phyloP scores from a whole-genome alignment of 1,284 basidiomycete species.

The Butyriboletus appendiculatus region DNA sequence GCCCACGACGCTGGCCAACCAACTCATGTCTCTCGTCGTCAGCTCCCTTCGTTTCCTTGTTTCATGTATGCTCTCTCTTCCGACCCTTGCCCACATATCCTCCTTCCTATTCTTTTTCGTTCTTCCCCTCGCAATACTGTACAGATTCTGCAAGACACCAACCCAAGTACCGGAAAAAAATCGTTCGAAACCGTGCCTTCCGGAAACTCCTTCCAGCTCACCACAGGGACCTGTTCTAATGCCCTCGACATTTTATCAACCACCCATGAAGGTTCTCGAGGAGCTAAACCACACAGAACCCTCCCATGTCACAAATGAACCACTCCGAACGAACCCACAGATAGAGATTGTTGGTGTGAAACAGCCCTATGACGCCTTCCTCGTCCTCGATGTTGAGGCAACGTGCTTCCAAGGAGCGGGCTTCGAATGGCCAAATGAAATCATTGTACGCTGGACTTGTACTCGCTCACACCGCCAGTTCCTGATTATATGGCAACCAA shows the following conservation, averaged over 20 bases:
- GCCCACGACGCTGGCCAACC: constrained; percentile 6
- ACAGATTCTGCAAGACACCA: background rate
- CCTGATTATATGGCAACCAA: constrained; percentile 23
- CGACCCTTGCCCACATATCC: constrained; percentile 10
- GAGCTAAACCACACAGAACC: background rate
- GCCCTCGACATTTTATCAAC: constrained; percentile 20
- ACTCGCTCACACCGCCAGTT: constrained; percentile 25
- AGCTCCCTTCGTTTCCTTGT: background rate
- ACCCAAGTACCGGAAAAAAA: background rate
- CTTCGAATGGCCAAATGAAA: constrained; percentile 88
- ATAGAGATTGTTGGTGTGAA: constrained; percentile 28
- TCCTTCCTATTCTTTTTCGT: background rate
- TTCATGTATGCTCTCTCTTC: constrained; percentile 8
- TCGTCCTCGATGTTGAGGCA: constrained; percentile 88
- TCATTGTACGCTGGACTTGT: constrained; percentile 65
- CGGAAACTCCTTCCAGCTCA: background rate
- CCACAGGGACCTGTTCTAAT: constrained; percentile 10
- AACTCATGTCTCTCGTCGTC: constrained; percentile 6
- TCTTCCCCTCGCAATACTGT: constrained; percentile 8
- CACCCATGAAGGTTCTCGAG: constrained; percentile 6
- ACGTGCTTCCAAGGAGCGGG: constrained; percentile 72
- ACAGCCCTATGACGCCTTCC: constrained; percentile 69
- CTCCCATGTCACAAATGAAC: constrained; percentile 5
- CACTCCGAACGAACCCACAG: constrained; percentile 1
- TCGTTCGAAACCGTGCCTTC: background rate